A percentile compares a stretch with the other conserved stretches of the same genome.
Conservation (phyloP, 2,329 filamentous ascomycete genomes). For the Botrytis fabae region DNA sequence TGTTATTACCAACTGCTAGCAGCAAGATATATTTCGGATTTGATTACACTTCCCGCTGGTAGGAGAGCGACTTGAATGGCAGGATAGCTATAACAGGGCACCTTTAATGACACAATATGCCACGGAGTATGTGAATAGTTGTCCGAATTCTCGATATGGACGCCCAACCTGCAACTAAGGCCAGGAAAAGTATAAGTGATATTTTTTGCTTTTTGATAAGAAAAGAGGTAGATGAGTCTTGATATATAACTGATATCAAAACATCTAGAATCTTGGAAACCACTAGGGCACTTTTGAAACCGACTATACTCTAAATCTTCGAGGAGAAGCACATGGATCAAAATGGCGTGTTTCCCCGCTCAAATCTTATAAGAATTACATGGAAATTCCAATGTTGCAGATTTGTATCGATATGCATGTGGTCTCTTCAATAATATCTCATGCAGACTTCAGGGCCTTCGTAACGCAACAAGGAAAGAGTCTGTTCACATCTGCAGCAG, state of each 20-base stretch:
- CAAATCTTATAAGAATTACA: not conserved
- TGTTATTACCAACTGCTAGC: conserved; percentile 38
- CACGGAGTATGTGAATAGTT: not conserved
- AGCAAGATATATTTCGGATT: conserved; percentile 35
- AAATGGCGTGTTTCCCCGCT: not conserved
- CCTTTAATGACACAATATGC: not conserved
- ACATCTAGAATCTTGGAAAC: not conserved
- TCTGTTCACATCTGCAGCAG: conserved; percentile 5
- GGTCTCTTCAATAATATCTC: not conserved
- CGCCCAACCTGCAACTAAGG: not conserved
- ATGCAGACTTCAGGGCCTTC: conserved; percentile 2
- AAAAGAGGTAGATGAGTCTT: not conserved
- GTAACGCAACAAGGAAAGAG: not conserved
- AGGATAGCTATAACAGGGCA: not conserved
- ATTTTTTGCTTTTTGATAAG: not conserved
- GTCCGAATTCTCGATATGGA: not conserved
- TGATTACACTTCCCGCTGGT: not conserved
- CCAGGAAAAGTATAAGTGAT: not conserved
- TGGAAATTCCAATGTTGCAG: not conserved
- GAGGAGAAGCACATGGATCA: not conserved
- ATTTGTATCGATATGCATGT: not conserved
- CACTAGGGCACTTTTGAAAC: not conserved
- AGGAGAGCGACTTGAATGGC: not conserved
- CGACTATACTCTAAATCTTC: not conserved
- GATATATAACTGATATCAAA: not conserved